These are phyloP conservation scores for Barbarea vulgaris DNA, from an alignment of 345 rosid species.

Conservation along the genomic window DNA sequence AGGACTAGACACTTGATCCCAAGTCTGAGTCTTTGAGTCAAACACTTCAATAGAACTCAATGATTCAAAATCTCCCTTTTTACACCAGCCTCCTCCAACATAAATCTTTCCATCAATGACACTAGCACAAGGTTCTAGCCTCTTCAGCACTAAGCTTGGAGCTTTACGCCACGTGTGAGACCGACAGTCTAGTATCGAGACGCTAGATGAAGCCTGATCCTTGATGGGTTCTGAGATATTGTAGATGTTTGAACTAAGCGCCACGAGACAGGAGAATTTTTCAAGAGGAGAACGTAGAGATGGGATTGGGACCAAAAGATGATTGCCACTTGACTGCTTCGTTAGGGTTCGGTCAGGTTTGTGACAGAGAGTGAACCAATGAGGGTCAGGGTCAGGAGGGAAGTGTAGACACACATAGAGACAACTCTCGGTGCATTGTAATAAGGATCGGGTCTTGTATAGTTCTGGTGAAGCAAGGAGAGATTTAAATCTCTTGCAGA, in stretches of 20 bases:
- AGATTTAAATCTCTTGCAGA: conserved; percentile 55
- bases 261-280: conserved; percentile 24
- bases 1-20: too few relatives aligned
- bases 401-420: conserved; percentile 60
- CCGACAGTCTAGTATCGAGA: conserved; percentile 62
- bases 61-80: too few relatives aligned
- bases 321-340: not conserved
- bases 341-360: conserved; percentile 37
- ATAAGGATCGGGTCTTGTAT: conserved; percentile 42
- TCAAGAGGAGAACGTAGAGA: conserved; percentile 36
- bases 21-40: too few relatives aligned
- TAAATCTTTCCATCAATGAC: not conserved
- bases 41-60: too few relatives aligned
- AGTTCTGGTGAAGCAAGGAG: conserved; percentile 37
- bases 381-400: conserved; percentile 36
- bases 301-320: conserved; percentile 30
- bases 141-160: not conserved
- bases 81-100: not conserved
- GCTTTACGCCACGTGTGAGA: conserved; percentile 48
- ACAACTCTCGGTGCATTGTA: conserved; percentile 39
- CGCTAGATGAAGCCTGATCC: conserved; percentile 52
- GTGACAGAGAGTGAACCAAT: conserved; percentile 48
- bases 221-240: conserved; percentile 63
- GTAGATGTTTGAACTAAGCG: conserved; percentile 36
- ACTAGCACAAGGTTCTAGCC: not conserved